phyloP scores from a whole-genome alignment of 2,329 filamentous ascomycete species.

The Calonectria ilicicola region DNA sequence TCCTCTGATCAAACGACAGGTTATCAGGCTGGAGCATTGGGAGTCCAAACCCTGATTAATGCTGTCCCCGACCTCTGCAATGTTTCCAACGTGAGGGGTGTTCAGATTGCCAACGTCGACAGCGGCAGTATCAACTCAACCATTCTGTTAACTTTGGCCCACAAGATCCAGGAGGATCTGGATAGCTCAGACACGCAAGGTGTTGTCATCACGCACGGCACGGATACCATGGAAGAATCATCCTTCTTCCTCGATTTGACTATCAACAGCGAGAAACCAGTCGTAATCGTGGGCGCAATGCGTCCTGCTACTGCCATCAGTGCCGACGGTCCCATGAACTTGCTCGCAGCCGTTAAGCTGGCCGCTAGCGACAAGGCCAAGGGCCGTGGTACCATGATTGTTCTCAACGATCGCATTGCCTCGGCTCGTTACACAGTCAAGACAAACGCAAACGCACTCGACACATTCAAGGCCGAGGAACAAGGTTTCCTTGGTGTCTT shows the following conservation, averaged over 20 bases:
- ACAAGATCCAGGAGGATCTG: slow-evolving; percentile 61
- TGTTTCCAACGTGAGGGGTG: slow-evolving; percentile 65
- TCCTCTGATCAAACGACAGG: slow-evolving; percentile 59
- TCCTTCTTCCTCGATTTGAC: slow-evolving; percentile 72
- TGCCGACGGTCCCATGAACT: slow-evolving; percentile 72
- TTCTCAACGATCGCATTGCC: slow-evolving; percentile 71
- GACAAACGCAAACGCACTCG: slow-evolving; percentile 70
- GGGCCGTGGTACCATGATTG: slow-evolving; percentile 67
- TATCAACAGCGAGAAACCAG: slow-evolving; percentile 66
- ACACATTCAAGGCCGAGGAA: slow-evolving; percentile 70
- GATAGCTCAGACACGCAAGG: slow-evolving; percentile 49
- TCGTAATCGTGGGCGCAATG: slow-evolving; percentile 72
- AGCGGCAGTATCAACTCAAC: slow-evolving; percentile 60
- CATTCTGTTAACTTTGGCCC: slow-evolving; percentile 60
- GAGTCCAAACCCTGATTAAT: slow-evolving; percentile 62
- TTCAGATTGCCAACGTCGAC: slow-evolving; percentile 64
- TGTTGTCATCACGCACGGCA: slow-evolving; percentile 73
- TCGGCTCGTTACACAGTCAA: slow-evolving; percentile 69
- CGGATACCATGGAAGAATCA: slow-evolving; percentile 72
- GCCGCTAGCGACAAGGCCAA: slow-evolving; percentile 58
- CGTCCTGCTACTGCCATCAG: slow-evolving; percentile 70
- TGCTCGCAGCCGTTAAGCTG: slow-evolving; percentile 68
- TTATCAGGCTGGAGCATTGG: slow-evolving; percentile 57
- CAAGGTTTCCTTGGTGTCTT: slow-evolving; percentile 69
- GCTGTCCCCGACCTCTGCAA: slow-evolving; percentile 67